phyloP scores from a whole-genome alignment of 768 basidiomycete species.

The Phanerochaete sordida region DNA sequence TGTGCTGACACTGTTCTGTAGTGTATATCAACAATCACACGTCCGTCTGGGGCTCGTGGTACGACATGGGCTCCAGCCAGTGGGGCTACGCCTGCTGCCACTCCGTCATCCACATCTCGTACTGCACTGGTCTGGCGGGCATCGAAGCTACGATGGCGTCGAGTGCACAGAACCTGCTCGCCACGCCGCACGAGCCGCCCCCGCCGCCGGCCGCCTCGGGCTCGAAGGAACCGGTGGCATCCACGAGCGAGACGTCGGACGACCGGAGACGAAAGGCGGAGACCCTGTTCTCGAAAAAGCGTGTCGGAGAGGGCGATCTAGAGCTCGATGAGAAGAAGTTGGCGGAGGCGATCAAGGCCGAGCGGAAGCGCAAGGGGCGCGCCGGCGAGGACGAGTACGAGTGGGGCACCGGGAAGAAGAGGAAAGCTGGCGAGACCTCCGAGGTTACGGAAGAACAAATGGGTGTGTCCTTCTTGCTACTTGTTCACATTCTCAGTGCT shows the following conservation, averaged over 20 bases:
- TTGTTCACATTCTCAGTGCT: neutral
- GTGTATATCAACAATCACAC: conserved; percentile 93
- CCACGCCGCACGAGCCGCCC: conserved; percentile 32
- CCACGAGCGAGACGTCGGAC: conserved; percentile 25
- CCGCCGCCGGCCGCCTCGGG: conserved; percentile 3
- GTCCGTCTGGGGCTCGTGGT: conserved; percentile 98
- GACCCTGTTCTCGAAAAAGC: conserved; percentile 73
- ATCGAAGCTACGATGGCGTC: conserved; percentile 77
- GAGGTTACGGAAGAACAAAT: conserved; percentile 91
- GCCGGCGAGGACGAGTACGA: conserved; percentile 51
- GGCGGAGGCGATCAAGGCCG: conserved; percentile 68
- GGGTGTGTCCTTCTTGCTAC: conserved; percentile 42
- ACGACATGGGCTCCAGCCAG: conserved; percentile 56
- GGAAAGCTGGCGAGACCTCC: conserved; percentile 48
- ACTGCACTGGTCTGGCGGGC: conserved; percentile 86
- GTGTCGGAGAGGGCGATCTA: conserved; percentile 80
- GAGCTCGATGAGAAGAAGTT: conserved; percentile 68
- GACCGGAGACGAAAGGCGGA: conserved; percentile 43
- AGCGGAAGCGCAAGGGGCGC: conserved; percentile 73
- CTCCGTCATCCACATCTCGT: conserved; percentile 79
- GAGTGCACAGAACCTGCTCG: conserved; percentile 63
- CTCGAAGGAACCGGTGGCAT: conserved; percentile 7
- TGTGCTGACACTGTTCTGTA: conserved; percentile 27
- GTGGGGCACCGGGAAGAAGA: conserved; percentile 41
- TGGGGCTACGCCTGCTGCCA: conserved; percentile 99